A percentile compares a stretch with the other conserved stretches of the same genome.
Evolutionary conservation across 2,329 filamentous ascomycete species (phyloP).

Genomic region (Rhinocladiella mackenziei): DNA sequence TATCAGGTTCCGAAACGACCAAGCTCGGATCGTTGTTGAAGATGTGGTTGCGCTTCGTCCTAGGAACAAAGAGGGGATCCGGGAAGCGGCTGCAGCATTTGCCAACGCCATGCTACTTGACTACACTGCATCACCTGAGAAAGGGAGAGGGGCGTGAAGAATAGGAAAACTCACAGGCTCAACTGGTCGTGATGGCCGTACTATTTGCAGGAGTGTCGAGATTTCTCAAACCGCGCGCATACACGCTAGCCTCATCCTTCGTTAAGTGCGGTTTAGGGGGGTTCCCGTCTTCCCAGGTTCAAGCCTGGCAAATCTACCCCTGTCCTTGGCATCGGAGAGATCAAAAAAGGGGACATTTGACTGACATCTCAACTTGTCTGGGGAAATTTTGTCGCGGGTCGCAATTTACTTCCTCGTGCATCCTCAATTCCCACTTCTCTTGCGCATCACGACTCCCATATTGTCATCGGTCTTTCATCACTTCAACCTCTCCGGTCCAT

Average conservation of each 20-base stretch:
- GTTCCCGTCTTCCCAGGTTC: too few species aligned
- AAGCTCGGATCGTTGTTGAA: constrained; percentile 35
- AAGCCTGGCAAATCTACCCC: neutral
- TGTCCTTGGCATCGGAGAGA: constrained; percentile 16
- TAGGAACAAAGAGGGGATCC: constrained; percentile 24
- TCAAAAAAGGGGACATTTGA: constrained; percentile 19
- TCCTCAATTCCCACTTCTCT: neutral
- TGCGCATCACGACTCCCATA: neutral
- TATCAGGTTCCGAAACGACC: constrained; percentile 48
- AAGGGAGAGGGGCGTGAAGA: neutral
- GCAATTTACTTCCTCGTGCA: constrained; percentile 20
- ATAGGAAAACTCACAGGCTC: neutral
- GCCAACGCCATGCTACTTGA: constrained; percentile 33
- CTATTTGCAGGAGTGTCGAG: too few species aligned
- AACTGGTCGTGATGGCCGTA: too few species aligned
- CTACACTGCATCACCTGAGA: neutral
- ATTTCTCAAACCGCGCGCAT: too few species aligned
- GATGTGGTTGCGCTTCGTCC: constrained; percentile 21
- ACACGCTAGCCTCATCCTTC: too few species aligned
- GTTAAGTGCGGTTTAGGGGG: too few species aligned
- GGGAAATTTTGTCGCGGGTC: constrained; percentile 25
- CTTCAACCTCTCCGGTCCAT: neutral
- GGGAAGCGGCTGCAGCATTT: constrained; percentile 27
- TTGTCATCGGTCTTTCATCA: neutral
- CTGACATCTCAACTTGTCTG: constrained; percentile 12